Percentiles rank a stretch among this genome's conserved stretches.
Evolutionary conservation across 2,329 filamentous ascomycete genomes (phyloP).

Genomic region (Phaeosphaeriaceae sp.): DNA sequence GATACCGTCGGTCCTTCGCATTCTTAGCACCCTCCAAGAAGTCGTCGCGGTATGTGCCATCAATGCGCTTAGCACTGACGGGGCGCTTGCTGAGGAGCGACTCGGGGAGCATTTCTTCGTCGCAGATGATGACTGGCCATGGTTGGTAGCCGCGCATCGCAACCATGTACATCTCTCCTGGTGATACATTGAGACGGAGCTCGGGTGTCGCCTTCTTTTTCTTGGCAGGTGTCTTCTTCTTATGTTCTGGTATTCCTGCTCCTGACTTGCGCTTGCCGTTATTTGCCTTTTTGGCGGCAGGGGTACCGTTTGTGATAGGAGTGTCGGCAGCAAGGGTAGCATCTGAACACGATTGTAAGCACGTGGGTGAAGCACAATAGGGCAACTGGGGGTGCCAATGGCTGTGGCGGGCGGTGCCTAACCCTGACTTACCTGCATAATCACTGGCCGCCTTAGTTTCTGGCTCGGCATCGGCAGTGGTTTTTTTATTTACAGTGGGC

Average conservation of each 20-base stretch:
- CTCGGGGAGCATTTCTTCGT: constrained; percentile 90
- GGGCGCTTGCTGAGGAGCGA: constrained; percentile 78
- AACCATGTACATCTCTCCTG: constrained; percentile 90
- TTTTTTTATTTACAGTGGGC: constrained; percentile 24
- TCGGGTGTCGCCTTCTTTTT: constrained; percentile 82
- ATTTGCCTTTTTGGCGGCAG: constrained; percentile 47
- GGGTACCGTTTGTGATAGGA: constrained; percentile 57
- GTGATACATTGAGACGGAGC: constrained; percentile 74
- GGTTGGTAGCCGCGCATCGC: constrained; percentile 93
- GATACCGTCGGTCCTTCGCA: constrained; percentile 82
- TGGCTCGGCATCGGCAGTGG: constrained; percentile 33
- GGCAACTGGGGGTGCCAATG: background rate
- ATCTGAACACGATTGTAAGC: constrained; percentile 32
- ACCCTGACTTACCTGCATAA: constrained; percentile 32
- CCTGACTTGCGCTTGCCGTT: constrained; percentile 72
- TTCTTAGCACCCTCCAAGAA: constrained; percentile 89
- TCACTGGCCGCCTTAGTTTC: constrained; percentile 26
- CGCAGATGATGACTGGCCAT: constrained; percentile 93
- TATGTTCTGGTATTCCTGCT: constrained; percentile 68
- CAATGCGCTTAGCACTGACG: constrained; percentile 78
- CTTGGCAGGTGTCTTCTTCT: constrained; percentile 75
- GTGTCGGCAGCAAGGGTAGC: constrained; percentile 45
- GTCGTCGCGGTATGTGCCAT: constrained; percentile 86
- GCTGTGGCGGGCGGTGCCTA: background rate
- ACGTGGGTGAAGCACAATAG: background rate